Percentiles rank a stretch among this genome's conserved stretches.
Conservation (phyloP, 1,284 basidiomycete species). For the Sporisorium graminicola region DNA sequence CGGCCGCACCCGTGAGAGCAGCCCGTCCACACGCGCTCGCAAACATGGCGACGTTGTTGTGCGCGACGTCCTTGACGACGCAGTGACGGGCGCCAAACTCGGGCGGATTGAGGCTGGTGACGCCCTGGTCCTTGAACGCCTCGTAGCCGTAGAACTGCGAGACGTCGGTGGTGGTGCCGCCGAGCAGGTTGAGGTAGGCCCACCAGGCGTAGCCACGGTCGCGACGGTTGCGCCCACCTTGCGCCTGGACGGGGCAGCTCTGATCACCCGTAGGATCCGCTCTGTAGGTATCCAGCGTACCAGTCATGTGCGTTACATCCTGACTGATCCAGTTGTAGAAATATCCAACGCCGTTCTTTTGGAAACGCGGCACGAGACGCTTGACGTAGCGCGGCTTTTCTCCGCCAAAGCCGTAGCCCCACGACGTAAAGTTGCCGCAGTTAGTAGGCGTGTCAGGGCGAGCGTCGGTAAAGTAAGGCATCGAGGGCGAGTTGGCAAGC, state of each 20-base stretch:
- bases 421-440: conserved; percentile 30
- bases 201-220: conserved; percentile 59
- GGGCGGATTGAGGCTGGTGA: conserved; percentile 6
- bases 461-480: conserved; percentile 54
- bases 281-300: conserved; percentile 34
- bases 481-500: conserved; percentile 49
- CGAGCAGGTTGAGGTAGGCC: conserved; percentile 57
- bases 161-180: conserved; percentile 49
- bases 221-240: conserved; percentile 54
- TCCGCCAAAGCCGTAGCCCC: conserved; percentile 41
- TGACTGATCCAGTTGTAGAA: conserved; percentile 33
- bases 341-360: neutral
- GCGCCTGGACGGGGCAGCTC: conserved; percentile 39
- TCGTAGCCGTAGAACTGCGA: conserved; percentile 41
- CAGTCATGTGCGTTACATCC: conserved; percentile 46
- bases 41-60: conserved; percentile 41
- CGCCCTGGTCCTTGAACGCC: conserved; percentile 3
- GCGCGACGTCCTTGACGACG: conserved; percentile 24
- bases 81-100: conserved; percentile 27
- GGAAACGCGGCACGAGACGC: conserved; percentile 11
- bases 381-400: conserved; percentile 31
- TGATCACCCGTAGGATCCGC: conserved; percentile 39
- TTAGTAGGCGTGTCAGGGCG: conserved; percentile 18
- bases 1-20: conserved; percentile 25
- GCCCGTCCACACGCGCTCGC: conserved; percentile 40